Conservation (phyloP, 257 asterid genomes). For the Hygrophila difformis region DNA sequence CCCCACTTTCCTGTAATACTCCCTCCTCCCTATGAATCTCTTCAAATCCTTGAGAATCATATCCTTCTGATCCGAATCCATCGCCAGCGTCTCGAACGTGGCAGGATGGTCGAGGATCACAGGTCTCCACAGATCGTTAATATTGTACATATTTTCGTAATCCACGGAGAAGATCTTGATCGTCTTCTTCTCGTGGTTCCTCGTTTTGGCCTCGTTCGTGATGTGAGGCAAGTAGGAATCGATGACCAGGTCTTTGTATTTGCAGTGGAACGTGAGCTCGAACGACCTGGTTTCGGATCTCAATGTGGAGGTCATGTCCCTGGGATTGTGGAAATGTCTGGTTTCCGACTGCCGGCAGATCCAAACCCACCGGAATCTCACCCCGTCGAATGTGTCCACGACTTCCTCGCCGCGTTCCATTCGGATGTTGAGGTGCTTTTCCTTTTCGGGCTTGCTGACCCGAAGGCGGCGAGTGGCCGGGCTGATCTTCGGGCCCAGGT, state of each 20-base stretch:
- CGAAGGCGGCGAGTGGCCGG: slow-evolving; percentile 41
- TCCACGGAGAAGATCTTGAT: slow-evolving; percentile 44
- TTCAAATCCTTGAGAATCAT: slow-evolving; percentile 40
- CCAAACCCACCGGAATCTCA: slow-evolving; percentile 50
- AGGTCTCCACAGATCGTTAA: slow-evolving; percentile 30
- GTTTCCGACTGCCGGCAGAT: slow-evolving; percentile 18
- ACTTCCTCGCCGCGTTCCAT: slow-evolving; percentile 42
- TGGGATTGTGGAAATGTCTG: slow-evolving; percentile 23
- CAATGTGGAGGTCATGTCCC: slow-evolving; percentile 29
- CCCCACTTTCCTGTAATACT: too few species aligned
- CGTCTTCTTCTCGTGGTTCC: slow-evolving; percentile 34
- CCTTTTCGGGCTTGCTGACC: slow-evolving; percentile 49
- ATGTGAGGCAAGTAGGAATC: slow-evolving; percentile 37
- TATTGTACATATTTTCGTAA: slow-evolving; percentile 23
- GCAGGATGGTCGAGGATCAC: slow-evolving; percentile 44
- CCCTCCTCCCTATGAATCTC: slow-evolving; percentile 39
- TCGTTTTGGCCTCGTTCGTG: slow-evolving; percentile 16
- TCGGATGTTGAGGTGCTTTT: slow-evolving; percentile 27
- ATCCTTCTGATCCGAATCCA: slow-evolving; percentile 39
- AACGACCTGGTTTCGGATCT: slow-evolving; percentile 45
- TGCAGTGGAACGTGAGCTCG: slow-evolving; percentile 44
- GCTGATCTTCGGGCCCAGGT: slow-evolving; percentile 36
- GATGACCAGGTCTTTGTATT: slow-evolving; percentile 30
- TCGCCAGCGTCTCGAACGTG: slow-evolving; percentile 56
- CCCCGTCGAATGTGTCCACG: slow-evolving; percentile 27